These are phyloP conservation scores for Mycosphaerella arachidis DNA, from an alignment of 2,329 filamentous ascomycete genomes.

Conservation along the genomic window DNA sequence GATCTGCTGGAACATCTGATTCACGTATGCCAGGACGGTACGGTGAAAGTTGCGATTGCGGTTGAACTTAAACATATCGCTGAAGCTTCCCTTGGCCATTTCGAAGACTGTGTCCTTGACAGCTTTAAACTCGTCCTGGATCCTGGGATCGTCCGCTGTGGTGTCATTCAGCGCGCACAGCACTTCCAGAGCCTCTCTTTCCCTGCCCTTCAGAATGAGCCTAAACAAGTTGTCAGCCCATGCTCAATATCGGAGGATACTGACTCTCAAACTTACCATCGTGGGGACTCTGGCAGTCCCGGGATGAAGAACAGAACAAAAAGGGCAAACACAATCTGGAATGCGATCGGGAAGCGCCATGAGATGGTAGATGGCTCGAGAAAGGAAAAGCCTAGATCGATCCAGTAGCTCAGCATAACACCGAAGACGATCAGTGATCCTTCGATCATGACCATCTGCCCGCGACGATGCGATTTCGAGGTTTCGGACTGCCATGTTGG, in stretches of 20 bases:
- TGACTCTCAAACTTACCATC: constrained; percentile 39
- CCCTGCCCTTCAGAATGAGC: constrained; percentile 32
- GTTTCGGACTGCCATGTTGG: constrained; percentile 48
- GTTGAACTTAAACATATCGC: constrained; percentile 35
- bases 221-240: constrained; percentile 20
- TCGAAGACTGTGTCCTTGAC: constrained; percentile 38
- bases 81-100: constrained; percentile 30
- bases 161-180: constrained; percentile 35
- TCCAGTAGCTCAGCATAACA: constrained; percentile 49
- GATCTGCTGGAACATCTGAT: constrained; percentile 46
- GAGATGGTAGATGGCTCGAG: constrained; percentile 40
- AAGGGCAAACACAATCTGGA: constrained; percentile 54
- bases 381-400: constrained; percentile 43
- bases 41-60: constrained; percentile 45
- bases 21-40: constrained; percentile 40
- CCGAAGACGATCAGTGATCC: constrained; percentile 66
- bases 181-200: constrained; percentile 33
- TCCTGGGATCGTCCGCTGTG: constrained; percentile 30
- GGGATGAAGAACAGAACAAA: constrained; percentile 48
- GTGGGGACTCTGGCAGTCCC: constrained; percentile 53
- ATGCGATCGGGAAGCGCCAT: constrained; percentile 54
- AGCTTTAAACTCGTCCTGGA: constrained; percentile 27
- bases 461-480: constrained; percentile 87
- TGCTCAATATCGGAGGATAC: constrained; percentile 6
- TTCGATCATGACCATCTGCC: constrained; percentile 90